Evolutionary conservation across 106 monocot species (phyloP).

Genomic region (Allium sativum): DNA sequence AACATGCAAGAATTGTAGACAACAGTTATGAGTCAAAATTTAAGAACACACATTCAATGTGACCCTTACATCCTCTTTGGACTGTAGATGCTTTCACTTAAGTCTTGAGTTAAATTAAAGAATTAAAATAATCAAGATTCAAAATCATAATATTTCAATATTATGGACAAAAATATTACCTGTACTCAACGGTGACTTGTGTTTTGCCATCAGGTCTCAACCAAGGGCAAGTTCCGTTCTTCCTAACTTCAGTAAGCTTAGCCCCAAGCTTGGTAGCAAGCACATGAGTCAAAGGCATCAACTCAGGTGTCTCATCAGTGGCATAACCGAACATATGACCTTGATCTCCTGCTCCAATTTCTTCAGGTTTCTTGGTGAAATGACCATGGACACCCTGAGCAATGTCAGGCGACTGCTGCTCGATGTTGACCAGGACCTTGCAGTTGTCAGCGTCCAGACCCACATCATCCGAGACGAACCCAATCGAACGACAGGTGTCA

Average conservation of each 20-base stretch:
- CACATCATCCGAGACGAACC: slow-evolving; percentile 25
- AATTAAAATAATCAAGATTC: too few species aligned
- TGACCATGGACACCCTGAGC: slow-evolving; percentile 32
- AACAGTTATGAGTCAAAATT: too few species aligned
- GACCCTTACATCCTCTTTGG: too few species aligned
- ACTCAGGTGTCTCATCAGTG: slow-evolving; percentile 34
- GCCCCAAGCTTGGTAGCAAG: slow-evolving; percentile 32
- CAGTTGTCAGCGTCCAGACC: slow-evolving; percentile 33
- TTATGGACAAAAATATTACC: too few species aligned
- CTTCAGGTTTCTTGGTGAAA: slow-evolving; percentile 9
- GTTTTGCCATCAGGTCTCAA: slow-evolving; percentile 31
- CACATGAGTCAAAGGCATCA: slow-evolving; percentile 35
- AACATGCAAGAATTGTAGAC: too few species aligned
- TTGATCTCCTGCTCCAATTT: slow-evolving; percentile 14
- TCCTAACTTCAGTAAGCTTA: slow-evolving; percentile 25
- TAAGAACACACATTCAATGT: too few species aligned
- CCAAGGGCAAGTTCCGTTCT: slow-evolving; percentile 33
- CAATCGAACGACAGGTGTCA: slow-evolving; percentile 26
- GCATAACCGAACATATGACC: slow-evolving; percentile 14
- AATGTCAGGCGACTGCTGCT: slow-evolving; percentile 33
- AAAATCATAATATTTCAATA: too few species aligned
- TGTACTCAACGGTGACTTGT: slow-evolving; percentile 7
- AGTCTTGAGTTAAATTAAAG: too few species aligned
- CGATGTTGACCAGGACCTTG: slow-evolving; percentile 34
- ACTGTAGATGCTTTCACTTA: too few species aligned